These are phyloP conservation scores for Fusarium setosum DNA, from an alignment of 2,329 filamentous ascomycete genomes.

Conservation along the genomic window DNA sequence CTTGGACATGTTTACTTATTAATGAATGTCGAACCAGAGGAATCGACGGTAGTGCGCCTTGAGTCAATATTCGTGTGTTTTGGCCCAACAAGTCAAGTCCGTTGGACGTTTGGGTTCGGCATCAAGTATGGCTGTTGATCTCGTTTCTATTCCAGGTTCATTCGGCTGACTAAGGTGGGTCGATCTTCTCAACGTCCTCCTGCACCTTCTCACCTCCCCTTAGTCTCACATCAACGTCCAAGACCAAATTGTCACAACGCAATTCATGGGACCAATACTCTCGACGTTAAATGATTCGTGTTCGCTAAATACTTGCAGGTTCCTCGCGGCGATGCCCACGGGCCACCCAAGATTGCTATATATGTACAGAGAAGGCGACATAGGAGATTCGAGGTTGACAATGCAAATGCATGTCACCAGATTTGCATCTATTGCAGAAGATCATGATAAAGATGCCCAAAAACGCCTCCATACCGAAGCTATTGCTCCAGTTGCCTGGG, in stretches of 20 bases:
- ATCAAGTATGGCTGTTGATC: no score
- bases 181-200: conserved; percentile 19
- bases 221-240: not conserved
- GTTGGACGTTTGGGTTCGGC: no score
- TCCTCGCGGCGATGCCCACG: not conserved
- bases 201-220: not conserved
- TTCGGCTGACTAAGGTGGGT: conserved; percentile 27
- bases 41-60: no score
- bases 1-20: no score
- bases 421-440: conserved; percentile 12
- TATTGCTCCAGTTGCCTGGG: not conserved
- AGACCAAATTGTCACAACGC: not conserved
- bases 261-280: not conserved
- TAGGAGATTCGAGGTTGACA: conserved; percentile 17
- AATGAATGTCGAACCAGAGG: no score
- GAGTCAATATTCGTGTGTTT: no score
- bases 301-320: conserved; percentile 22
- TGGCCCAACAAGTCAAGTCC: no score
- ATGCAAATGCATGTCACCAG: conserved; percentile 9
- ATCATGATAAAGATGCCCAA: conserved; percentile 6
- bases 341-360: conserved; percentile 16
- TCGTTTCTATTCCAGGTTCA: no score
- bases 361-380: conserved; percentile 36
- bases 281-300: conserved; percentile 2
- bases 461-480: conserved; percentile 12